Evolutionary conservation across 169 alveolate species (phyloP), one percentile per base, ranked within the genome.

Genomic region (Plasmodium inui): DNA sequence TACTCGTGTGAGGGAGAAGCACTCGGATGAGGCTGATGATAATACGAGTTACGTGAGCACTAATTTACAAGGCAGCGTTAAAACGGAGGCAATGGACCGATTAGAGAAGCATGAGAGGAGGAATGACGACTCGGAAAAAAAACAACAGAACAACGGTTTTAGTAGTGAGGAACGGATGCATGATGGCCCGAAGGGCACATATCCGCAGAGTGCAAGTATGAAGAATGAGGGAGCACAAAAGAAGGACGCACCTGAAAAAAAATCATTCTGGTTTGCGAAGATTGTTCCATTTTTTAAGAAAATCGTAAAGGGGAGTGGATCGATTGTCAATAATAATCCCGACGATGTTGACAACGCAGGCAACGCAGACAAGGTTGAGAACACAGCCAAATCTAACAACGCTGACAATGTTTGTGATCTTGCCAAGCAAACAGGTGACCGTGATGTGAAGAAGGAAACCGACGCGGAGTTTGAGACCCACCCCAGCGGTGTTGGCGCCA

Each of bases 281-380:
- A 14, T 82, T 46, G 10, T 53, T 82, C 44, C 61, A 39, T 82
- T 82, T 57, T 82, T 82, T 82, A 50, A 28, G 70, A 37, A 14
- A 55, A 82, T 32, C 22, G 37, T 17, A 55, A 72, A 28, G 19
- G 41, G 4, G 17, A 57, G 22, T 55, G 79, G 1, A 82, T 41
- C 61, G 34, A 19, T 1, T 37, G 41, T 1, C 19, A 28, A 53
- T 19, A 73, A 82, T 26, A 82, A 82, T 82, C 28, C 37, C 74
- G 44, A 82, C 14, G 37, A 22, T 32, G 46, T 9, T 14, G 89
- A 46, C n/a, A 37, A 9, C 6, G 72, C 8, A 55, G 53, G 22
- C 30, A 5, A 41, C 30, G 46, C 22, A 50, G 32, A 81, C 26
- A 46, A 34, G 30, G 46, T 7, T 1, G n/a, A 81, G 9, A 19